Evolutionary conservation across 768 basidiomycete species (phyloP).

Genomic region (Tylopilus rubrobrunneus): DNA sequence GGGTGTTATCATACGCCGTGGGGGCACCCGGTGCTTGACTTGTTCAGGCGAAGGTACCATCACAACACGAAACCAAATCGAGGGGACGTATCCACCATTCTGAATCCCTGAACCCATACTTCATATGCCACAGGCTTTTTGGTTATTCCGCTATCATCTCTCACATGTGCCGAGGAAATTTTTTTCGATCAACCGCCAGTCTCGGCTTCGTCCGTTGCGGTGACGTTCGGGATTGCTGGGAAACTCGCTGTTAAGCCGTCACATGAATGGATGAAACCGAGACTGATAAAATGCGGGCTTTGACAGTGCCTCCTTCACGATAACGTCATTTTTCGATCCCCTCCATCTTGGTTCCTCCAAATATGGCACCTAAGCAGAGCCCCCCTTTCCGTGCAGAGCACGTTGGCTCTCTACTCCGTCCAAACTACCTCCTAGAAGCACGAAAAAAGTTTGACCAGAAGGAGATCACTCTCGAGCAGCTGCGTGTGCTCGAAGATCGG

Average conservation of each 20-base stretch:
- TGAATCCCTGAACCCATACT: not conserved
- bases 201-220: no score
- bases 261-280: no score
- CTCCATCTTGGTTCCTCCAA: not conserved
- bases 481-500: slow-evolving; percentile 37
- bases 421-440: slow-evolving; percentile 36
- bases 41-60: no score
- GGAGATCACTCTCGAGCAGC: slow-evolving; percentile 32
- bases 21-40: no score
- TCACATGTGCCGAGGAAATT: not conserved
- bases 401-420: slow-evolving; percentile 43
- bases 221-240: no score
- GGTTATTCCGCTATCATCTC: not conserved
- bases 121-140: not conserved
- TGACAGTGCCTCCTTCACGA: no score
- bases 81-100: not conserved
- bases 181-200: not conserved
- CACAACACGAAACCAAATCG: not conserved
- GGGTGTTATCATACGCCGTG: no score
- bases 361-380: slow-evolving; percentile 20
- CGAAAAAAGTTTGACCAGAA: slow-evolving; percentile 34
- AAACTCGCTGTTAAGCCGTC: no score
- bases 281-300: slow-evolving; percentile 1
- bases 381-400: slow-evolving; percentile 47
- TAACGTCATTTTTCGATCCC: not conserved